Evolutionary conservation across 1,139 yeast species (phyloP).

Genomic region (Pichia norvegensis): DNA sequence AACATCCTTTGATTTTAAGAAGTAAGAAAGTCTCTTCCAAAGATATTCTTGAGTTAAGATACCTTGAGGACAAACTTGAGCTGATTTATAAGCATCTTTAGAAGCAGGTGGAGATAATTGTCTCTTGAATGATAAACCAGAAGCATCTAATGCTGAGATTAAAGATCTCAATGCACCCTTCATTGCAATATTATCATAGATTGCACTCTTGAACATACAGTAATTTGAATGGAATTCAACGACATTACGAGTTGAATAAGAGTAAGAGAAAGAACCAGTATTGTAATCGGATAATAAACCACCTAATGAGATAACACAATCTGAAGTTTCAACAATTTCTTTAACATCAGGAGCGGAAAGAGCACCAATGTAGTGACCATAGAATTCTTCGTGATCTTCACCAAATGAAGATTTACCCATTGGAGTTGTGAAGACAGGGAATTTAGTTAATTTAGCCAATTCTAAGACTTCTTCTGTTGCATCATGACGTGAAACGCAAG

Average conservation of each 20-base stretch:
- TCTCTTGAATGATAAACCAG: constrained; percentile 3
- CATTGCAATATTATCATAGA: constrained; percentile 75
- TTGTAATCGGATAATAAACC: constrained; percentile 81
- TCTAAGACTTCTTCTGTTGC: constrained; percentile 54
- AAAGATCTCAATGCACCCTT: constrained; percentile 49
- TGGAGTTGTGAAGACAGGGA: constrained; percentile 82
- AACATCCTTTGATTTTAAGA: constrained; percentile 74
- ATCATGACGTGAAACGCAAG: constrained; percentile 76
- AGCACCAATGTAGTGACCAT: constrained; percentile 83
- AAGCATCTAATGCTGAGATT: constrained; percentile 8
- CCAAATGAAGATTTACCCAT: constrained; percentile 83
- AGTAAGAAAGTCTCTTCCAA: constrained; percentile 69
- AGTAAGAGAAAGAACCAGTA: constrained; percentile 83
- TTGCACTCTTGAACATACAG: constrained; percentile 68
- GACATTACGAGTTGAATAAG: constrained; percentile 69
- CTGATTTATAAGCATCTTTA: constrained; percentile 19
- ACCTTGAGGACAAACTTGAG: constrained; percentile 18
- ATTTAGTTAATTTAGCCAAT: constrained; percentile 62
- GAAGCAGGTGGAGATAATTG: constrained; percentile 19
- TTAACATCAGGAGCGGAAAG: constrained; percentile 70
- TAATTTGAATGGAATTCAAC: constrained; percentile 88
- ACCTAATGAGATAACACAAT: constrained; percentile 71
- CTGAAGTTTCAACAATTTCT: constrained; percentile 69
- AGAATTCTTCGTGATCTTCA: constrained; percentile 68
- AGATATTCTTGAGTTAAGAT: constrained; percentile 65